Percentiles rank a stretch among this genome's conserved stretches.
Evolutionary conservation across 75 land plant species (phyloP).

Genomic region (Cryptomeria japonica): DNA sequence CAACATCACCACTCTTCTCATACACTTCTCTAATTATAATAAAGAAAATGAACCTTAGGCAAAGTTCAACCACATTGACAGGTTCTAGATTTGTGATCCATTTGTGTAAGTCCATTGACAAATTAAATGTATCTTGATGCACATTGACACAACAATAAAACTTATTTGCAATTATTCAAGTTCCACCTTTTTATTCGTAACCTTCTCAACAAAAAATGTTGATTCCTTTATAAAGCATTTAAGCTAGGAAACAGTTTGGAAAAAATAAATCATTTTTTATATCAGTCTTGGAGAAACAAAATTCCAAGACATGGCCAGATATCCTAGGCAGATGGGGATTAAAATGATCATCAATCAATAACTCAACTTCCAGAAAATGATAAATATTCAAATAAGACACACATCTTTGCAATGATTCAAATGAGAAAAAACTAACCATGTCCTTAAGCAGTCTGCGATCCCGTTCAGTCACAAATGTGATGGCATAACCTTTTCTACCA

Average conservation of each 20-base stretch:
- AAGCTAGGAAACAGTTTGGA: not conserved
- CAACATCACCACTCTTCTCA: not conserved
- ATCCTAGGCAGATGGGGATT: not conserved
- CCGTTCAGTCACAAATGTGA: slow-evolving; percentile 89
- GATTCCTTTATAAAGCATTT: not conserved
- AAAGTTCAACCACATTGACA: not conserved
- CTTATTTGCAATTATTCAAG: not conserved
- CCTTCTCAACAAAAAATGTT: not conserved
- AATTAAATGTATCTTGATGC: not conserved
- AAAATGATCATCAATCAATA: slow-evolving; percentile 9
- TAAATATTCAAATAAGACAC: not conserved
- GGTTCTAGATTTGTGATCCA: not conserved
- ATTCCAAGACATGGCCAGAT: not conserved
- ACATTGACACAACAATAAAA: not conserved
- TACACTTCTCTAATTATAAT: not conserved
- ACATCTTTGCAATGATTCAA: not conserved
- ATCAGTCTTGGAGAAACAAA: not conserved
- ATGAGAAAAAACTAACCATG: slow-evolving; percentile 51
- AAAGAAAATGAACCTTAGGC: not conserved
- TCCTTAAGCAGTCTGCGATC: slow-evolving; percentile 84
- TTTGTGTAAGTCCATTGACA: not conserved
- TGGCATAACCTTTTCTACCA: slow-evolving; percentile 93
- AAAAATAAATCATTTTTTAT: not conserved
- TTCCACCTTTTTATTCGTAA: not conserved
- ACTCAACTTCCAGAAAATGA: not conserved